phyloP scores from a whole-genome alignment of 2,329 filamentous ascomycete genomes.

The Penicillium fuscoglaucum region DNA sequence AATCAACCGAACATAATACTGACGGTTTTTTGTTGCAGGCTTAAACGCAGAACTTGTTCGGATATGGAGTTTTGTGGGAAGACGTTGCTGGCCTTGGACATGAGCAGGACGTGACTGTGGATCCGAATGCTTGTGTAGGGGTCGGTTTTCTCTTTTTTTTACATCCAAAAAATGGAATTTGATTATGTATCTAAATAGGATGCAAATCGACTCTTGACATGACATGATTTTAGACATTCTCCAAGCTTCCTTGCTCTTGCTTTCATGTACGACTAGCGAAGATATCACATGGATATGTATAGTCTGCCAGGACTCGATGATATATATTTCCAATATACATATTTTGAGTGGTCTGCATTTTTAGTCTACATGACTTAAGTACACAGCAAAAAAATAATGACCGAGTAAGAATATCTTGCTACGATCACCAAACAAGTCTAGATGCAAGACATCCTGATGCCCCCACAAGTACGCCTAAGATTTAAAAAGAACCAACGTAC shows the following conservation, averaged over 20 bases:
- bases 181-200: constrained; percentile 45
- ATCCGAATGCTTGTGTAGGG: constrained; percentile 34
- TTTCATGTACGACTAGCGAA: not conserved
- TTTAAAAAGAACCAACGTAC: not conserved
- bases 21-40: constrained; percentile 25
- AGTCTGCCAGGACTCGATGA: not conserved
- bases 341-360: not conserved
- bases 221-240: constrained; percentile 33
- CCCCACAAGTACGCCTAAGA: not conserved
- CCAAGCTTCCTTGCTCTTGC: constrained; percentile 6
- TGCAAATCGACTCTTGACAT: constrained; percentile 43
- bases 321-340: not conserved
- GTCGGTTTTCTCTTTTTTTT: constrained; percentile 36
- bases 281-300: not conserved
- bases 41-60: constrained; percentile 34
- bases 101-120: constrained; percentile 31
- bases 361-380: not conserved
- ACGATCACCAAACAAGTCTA: not conserved
- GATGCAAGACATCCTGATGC: not conserved
- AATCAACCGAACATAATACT: constrained; percentile 4
- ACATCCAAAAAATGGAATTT: constrained; percentile 36
- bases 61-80: constrained; percentile 41
- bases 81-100: constrained; percentile 34
- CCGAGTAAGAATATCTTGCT: not conserved
- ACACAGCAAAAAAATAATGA: not conserved